Evolutionary conservation across 495 filamentous ascomycete species (phyloP).

Genomic region (Penicillium longicatenatum): DNA sequence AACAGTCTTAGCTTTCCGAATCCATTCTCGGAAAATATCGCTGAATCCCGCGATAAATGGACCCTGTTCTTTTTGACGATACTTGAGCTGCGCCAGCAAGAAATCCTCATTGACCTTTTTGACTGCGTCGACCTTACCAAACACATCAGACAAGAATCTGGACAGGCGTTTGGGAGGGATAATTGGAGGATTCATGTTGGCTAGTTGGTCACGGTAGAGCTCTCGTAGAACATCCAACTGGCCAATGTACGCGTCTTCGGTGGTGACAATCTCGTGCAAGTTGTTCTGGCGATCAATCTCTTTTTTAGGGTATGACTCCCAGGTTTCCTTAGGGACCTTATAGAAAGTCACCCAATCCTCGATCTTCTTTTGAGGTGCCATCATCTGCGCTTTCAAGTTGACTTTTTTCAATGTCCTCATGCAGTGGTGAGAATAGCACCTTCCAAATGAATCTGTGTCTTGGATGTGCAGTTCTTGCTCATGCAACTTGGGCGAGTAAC

Average conservation of each 20-base stretch:
- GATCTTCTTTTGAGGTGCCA: conserved; percentile 65
- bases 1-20: conserved; percentile 83
- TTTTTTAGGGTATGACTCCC: conserved; percentile 71
- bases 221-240: conserved; percentile 80
- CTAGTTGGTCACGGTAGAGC: conserved; percentile 84
- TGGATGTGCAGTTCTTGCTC: conserved; percentile 76
- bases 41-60: conserved; percentile 94
- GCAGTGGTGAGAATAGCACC: conserved; percentile 95
- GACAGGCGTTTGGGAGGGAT: conserved; percentile 71
- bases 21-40: conserved; percentile 98
- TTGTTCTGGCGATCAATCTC: conserved; percentile 93
- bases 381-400: conserved; percentile 71
- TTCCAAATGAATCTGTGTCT: conserved; percentile 60
- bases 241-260: conserved; percentile 87
- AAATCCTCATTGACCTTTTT: conserved; percentile 92
- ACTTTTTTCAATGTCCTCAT: conserved; percentile 93
- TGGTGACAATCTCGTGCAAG: conserved; percentile 92
- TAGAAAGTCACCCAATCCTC: conserved; percentile 94
- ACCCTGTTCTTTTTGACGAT: conserved; percentile 94
- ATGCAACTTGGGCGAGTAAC: conserved; percentile 84
- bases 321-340: conserved; percentile 74
- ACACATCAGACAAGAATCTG: conserved; percentile 81
- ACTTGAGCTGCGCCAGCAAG: conserved; percentile 94
- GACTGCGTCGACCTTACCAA: conserved; percentile 86
- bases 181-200: conserved; percentile 73